phyloP scores from a whole-genome alignment of 768 basidiomycete species.

The Suillus plorans region DNA sequence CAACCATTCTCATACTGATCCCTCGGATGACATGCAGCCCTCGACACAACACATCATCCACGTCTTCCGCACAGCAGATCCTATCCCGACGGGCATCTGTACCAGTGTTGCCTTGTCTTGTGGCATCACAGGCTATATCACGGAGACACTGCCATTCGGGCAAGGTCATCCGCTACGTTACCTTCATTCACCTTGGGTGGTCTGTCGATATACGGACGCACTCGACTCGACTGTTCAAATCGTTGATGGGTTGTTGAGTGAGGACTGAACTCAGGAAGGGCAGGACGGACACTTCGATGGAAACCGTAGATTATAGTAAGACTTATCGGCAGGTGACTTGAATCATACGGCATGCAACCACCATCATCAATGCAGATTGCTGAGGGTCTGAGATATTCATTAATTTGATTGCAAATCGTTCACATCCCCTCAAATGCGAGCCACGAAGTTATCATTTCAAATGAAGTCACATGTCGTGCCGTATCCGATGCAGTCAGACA shows the following conservation, averaged over 20 bases:
- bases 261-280: conserved; percentile 51
- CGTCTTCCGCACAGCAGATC: conserved; percentile 92
- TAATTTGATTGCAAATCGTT: neutral
- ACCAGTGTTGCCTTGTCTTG: conserved; percentile 77
- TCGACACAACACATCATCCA: conserved; percentile 78
- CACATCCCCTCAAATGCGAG: no score
- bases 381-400: neutral
- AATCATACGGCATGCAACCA: neutral
- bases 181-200: conserved; percentile 81
- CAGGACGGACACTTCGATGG: conserved; percentile 14
- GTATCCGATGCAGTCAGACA: neutral
- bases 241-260: conserved; percentile 62
- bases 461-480: no score
- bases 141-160: conserved; percentile 90
- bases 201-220: conserved; percentile 72
- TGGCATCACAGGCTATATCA: conserved; percentile 80
- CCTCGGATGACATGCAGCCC: conserved; percentile 41
- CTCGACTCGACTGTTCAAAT: conserved; percentile 60
- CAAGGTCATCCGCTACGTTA: conserved; percentile 79
- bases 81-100: conserved; percentile 84
- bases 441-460: no score
- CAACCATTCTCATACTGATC: conserved; percentile 1
- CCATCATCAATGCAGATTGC: neutral
- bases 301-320: neutral
- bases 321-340: neutral